phyloP scores from a whole-genome alignment of 2,329 filamentous ascomycete species.

The Hysterium pulicare region DNA sequence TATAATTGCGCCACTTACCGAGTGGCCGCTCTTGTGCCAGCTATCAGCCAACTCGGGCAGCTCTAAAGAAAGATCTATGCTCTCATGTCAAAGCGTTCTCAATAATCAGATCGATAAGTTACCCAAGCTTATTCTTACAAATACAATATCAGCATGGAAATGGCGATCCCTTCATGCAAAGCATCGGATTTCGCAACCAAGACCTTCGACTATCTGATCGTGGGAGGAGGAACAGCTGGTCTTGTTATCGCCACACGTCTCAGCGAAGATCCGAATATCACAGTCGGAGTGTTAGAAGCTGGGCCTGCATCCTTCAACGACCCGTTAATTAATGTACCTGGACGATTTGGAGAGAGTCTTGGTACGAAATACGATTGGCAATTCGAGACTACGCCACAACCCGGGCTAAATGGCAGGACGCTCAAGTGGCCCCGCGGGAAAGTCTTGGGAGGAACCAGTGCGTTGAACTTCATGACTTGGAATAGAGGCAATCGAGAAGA shows the following conservation, averaged over 20 bases:
- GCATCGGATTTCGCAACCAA: neutral
- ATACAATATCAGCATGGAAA: too few species aligned
- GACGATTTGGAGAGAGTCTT: conserved; percentile 19
- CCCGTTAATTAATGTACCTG: conserved; percentile 13
- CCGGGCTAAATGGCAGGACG: conserved; percentile 40
- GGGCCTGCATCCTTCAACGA: conserved; percentile 11
- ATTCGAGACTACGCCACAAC: conserved; percentile 32
- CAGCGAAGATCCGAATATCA: conserved; percentile 17
- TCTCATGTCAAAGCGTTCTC: too few species aligned
- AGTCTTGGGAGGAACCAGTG: conserved; percentile 25
- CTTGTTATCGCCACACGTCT: conserved; percentile 16
- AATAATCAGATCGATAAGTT: too few species aligned
- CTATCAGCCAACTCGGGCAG: too few species aligned
- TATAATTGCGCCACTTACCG: too few species aligned
- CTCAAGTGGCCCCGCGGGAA: conserved; percentile 8
- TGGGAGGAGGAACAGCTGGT: conserved; percentile 11
- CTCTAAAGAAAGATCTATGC: too few species aligned
- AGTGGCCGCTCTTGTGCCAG: too few species aligned
- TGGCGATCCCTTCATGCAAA: neutral
- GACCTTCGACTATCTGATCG: conserved; percentile 9
- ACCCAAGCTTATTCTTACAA: too few species aligned
- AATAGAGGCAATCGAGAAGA: conserved; percentile 31
- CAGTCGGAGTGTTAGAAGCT: conserved; percentile 16
- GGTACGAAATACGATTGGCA: conserved; percentile 36
- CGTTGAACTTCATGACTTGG: conserved; percentile 38